phyloP scores from a whole-genome alignment of 2,329 filamentous ascomycete species.

The Scedosporium apiospermum region DNA sequence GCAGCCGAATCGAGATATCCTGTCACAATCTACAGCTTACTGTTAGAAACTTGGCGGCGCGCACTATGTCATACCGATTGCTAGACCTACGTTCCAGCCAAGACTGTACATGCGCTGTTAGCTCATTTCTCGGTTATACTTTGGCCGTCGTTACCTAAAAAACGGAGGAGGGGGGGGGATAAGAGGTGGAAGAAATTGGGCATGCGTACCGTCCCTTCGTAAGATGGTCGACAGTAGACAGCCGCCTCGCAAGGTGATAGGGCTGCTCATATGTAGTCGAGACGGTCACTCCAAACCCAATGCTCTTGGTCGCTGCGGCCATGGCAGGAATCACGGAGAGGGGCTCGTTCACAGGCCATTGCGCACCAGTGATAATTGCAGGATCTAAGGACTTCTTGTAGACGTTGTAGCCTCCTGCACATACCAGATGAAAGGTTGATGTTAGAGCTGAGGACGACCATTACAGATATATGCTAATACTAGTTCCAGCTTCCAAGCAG shows the following conservation, averaged over 20 bases:
- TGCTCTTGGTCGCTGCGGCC: constrained; percentile 58
- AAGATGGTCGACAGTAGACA: constrained; percentile 60
- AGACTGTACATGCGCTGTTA: not conserved
- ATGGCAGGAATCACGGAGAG: constrained; percentile 56
- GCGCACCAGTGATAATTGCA: constrained; percentile 51
- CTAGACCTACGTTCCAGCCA: not conserved
- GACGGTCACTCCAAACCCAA: constrained; percentile 62
- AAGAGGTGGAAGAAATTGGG: too few relatives aligned
- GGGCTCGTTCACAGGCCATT: constrained; percentile 64
- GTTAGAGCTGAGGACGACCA: too few relatives aligned
- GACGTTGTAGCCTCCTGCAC: constrained; percentile 54
- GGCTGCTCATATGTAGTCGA: constrained; percentile 64
- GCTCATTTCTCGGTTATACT: too few relatives aligned
- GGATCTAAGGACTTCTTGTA: constrained; percentile 54
- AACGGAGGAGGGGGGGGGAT: too few relatives aligned
- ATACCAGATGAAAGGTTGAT: not conserved
- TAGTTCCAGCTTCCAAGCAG: too few relatives aligned
- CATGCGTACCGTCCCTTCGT: constrained; percentile 45
- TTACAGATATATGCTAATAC: too few relatives aligned
- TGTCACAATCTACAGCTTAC: constrained; percentile 48
- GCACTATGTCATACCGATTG: not conserved
- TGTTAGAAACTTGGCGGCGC: constrained; percentile 7
- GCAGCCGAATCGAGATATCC: constrained; percentile 63
- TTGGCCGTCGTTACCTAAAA: too few relatives aligned
- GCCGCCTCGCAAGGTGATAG: constrained; percentile 55